These are phyloP conservation scores for Cruciata laevipes DNA, from an alignment of 257 asterid species.

Conservation along the genomic window DNA sequence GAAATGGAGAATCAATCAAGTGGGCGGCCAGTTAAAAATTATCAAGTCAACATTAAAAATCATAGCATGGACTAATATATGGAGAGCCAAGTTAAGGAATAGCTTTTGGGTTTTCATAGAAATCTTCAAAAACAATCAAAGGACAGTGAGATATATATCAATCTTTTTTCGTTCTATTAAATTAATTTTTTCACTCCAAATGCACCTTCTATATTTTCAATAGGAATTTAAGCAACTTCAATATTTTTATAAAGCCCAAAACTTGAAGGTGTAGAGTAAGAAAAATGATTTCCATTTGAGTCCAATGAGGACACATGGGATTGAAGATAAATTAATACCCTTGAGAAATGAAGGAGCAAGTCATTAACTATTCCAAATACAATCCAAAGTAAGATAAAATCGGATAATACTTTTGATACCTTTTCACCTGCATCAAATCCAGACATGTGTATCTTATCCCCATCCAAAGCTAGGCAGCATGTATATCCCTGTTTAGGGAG, in stretches of 20 bases:
- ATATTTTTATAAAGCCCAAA: not conserved
- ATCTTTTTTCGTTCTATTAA: not conserved
- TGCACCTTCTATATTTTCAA: not conserved
- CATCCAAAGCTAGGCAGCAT: slow-evolving; percentile 98
- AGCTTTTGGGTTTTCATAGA: not conserved
- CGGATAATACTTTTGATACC: slow-evolving; percentile 27
- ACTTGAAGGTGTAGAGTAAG: not conserved
- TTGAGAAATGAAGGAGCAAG: not conserved
- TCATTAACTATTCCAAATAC: not conserved
- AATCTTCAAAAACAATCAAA: not conserved
- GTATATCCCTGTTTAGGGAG: slow-evolving; percentile 80
- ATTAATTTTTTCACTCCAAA: not conserved
- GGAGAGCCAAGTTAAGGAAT: not conserved
- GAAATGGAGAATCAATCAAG: slow-evolving; percentile 11
- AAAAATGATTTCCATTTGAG: not conserved
- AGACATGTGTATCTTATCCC: slow-evolving; percentile 72
- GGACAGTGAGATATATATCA: not conserved
- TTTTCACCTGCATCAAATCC: slow-evolving; percentile 83
- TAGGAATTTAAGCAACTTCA: not conserved
- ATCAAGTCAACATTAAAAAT: not conserved
- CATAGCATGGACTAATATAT: not conserved
- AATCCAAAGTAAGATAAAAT: slow-evolving; percentile 2
- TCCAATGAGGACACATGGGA: not conserved
- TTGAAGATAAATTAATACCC: not conserved
- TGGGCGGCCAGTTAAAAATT: not conserved